Evolutionary conservation across 176 grass and related monocot species (phyloP).

Genomic region (Calamus simplicifolius): DNA sequence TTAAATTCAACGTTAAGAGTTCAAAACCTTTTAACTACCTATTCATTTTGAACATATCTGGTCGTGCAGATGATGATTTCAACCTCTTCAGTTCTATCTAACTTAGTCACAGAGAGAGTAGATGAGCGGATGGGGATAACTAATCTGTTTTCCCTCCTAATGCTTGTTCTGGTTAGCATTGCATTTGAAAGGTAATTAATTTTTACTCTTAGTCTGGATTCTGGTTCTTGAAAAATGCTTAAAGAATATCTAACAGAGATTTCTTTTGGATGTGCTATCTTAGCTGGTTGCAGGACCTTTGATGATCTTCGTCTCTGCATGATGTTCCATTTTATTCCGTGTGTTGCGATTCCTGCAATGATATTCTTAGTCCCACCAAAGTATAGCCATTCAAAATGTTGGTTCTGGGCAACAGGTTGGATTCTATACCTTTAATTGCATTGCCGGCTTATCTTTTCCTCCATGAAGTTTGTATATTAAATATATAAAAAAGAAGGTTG

Average conservation of each 20-base stretch:
- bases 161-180: constrained; percentile 65
- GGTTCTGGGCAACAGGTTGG: constrained; percentile 90
- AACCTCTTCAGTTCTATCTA: constrained; percentile 74
- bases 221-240: constrained; percentile 11
- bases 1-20: too few relatives aligned
- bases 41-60: constrained; percentile 14
- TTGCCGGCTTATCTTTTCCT: too few relatives aligned
- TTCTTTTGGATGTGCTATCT: constrained; percentile 25
- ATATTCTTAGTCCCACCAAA: constrained; percentile 84
- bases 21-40: too few relatives aligned
- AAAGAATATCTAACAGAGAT: constrained; percentile 20
- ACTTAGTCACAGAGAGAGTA: constrained; percentile 89
- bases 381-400: constrained; percentile 95
- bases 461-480: too few relatives aligned
- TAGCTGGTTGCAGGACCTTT: constrained; percentile 66
- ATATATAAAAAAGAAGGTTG: too few relatives aligned
- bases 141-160: constrained; percentile 65
- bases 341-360: constrained; percentile 76
- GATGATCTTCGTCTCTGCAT: constrained; percentile 93
- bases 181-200: constrained; percentile 75
- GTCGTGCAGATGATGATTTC: constrained; percentile 90
- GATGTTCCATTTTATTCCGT: constrained; percentile 66
- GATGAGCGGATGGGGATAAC: constrained; percentile 66
- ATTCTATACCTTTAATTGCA: not conserved
- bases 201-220: not conserved